phyloP scores from a whole-genome alignment of 1,139 yeast genomes.

The Debaryomycetaceae sp. region DNA sequence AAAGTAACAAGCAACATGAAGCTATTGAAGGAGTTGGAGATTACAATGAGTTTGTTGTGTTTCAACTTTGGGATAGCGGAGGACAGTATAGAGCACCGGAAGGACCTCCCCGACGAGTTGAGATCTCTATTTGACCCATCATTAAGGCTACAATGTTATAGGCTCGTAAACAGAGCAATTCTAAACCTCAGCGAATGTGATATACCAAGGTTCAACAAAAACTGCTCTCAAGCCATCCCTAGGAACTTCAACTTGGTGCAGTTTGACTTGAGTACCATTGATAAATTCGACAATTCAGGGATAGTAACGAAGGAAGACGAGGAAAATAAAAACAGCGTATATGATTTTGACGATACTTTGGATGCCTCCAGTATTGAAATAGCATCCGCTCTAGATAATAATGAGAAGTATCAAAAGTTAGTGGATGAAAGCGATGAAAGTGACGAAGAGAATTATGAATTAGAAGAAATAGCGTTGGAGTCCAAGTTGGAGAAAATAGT shows the following conservation, averaged over 20 bases:
- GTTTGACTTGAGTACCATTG: constrained; percentile 13
- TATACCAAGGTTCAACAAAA: background rate
- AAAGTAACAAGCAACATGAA: constrained; percentile 51
- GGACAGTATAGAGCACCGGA: constrained; percentile 31
- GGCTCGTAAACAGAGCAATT: constrained; percentile 53
- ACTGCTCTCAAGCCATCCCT: constrained; percentile 7
- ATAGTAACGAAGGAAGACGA: constrained; percentile 9
- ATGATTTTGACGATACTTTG: background rate
- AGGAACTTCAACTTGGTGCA: constrained; percentile 16
- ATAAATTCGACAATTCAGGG: constrained; percentile 1
- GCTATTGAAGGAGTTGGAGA: constrained; percentile 60
- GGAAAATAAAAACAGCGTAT: constrained; percentile 7
- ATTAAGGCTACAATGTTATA: constrained; percentile 55
- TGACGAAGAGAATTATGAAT: constrained; percentile 24
- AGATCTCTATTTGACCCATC: constrained; percentile 50
- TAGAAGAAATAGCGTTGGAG: constrained; percentile 29
- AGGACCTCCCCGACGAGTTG: constrained; percentile 52
- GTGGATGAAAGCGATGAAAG: constrained; percentile 15
- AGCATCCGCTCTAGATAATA: background rate
- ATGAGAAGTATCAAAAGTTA: constrained; percentile 8
- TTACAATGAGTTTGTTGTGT: constrained; percentile 68
- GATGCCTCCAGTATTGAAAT: background rate
- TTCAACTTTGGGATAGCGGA: constrained; percentile 42
- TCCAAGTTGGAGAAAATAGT: constrained; percentile 54
- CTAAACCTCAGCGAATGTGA: constrained; percentile 21